These are phyloP conservation scores for Kingdonia uniflora DNA, from an alignment of 164 flowering plant genomes.

Conservation along the genomic window DNA sequence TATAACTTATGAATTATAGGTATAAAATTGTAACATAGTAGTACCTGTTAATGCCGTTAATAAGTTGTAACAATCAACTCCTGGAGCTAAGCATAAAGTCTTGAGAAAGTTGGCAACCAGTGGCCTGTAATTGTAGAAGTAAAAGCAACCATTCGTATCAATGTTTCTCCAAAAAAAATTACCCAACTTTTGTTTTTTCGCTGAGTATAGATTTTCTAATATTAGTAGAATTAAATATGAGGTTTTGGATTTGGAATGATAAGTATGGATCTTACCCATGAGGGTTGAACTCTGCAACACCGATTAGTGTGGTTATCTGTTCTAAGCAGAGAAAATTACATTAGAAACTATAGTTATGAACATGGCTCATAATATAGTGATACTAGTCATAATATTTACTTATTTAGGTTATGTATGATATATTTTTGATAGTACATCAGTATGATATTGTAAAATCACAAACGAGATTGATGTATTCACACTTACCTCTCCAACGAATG, in stretches of 20 bases:
- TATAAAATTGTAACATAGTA: not conserved
- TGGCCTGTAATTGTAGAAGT: conserved; percentile 20
- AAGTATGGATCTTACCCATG: conserved; percentile 37
- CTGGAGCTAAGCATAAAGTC: conserved; percentile 33
- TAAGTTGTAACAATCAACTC: conserved; percentile 57
- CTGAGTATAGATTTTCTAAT: too few species aligned
- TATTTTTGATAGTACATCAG: too few species aligned
- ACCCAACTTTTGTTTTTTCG: not conserved
- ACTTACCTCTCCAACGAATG: conserved; percentile 63
- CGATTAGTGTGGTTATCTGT: conserved; percentile 37
- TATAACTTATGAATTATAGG: not conserved
- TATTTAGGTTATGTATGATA: too few species aligned
- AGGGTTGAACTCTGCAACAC: conserved; percentile 70
- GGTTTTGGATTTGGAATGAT: not conserved
- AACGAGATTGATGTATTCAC: not conserved
- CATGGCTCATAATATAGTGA: not conserved
- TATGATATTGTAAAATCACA: not conserved
- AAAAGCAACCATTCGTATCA: not conserved
- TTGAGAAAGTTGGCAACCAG: conserved; percentile 30
- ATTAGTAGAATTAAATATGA: too few species aligned
- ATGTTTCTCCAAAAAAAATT: not conserved
- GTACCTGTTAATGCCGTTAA: conserved; percentile 24
- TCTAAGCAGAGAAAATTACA: not conserved
- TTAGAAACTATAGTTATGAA: not conserved
- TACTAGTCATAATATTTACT: not conserved